phyloP scores from a whole-genome alignment of 2,329 filamentous ascomycete species.

The Claviceps citrina region DNA sequence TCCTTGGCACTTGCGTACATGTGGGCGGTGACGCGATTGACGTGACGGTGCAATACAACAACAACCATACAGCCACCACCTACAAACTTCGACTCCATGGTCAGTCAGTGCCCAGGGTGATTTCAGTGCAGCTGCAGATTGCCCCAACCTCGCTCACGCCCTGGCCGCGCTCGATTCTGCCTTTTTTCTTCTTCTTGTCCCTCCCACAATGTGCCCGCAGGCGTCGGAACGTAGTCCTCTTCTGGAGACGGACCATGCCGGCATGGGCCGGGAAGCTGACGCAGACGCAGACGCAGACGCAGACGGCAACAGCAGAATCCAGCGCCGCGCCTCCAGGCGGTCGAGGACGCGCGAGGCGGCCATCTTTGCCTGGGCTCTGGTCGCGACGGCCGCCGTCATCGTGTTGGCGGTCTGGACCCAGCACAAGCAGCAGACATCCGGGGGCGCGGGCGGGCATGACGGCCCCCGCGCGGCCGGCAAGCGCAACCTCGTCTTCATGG shows the following conservation, averaged over 20 bases:
- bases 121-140: too few species aligned
- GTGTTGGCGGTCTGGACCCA: constrained; percentile 44
- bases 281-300: constrained; percentile 7
- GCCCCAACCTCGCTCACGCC: background rate
- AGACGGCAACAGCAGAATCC: constrained; percentile 73
- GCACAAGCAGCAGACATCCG: constrained; percentile 46
- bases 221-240: constrained; percentile 5
- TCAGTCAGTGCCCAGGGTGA: too few species aligned
- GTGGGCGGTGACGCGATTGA: background rate
- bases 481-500: constrained; percentile 95
- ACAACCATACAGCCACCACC: too few species aligned
- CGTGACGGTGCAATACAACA: too few species aligned
- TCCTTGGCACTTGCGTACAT: too few species aligned
- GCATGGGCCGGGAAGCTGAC: too few species aligned
- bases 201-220: background rate
- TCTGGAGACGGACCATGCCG: background rate
- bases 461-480: constrained; percentile 39
- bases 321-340: constrained; percentile 49
- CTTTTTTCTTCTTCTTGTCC: too few species aligned
- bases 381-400: constrained; percentile 5
- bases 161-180: background rate
- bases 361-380: constrained; percentile 5
- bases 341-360: constrained; percentile 2
- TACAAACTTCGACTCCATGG: too few species aligned
- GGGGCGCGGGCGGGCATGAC: too few species aligned